Conservation (phyloP, 2,329 filamentous ascomycete genomes). For the Penicillium nordicum region DNA sequence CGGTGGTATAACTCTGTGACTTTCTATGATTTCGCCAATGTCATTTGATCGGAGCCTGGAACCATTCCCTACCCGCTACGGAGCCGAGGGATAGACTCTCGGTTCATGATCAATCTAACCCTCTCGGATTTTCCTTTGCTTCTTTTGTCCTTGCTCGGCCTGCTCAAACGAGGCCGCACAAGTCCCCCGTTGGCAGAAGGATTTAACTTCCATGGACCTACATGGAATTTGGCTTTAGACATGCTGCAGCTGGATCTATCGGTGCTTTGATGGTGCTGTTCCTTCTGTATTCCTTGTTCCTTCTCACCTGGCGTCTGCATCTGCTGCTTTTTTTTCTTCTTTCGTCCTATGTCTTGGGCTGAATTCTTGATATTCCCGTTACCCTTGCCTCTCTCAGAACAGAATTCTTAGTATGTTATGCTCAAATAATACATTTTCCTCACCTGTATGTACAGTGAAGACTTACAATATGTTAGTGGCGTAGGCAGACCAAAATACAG, state of each 20-base stretch:
- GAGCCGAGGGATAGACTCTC: constrained; percentile 15
- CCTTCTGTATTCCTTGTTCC: constrained; percentile 28
- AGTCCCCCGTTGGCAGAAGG: constrained; percentile 12
- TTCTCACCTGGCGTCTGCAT: constrained; percentile 36
- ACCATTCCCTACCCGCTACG: constrained; percentile 3
- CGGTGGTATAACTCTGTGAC: constrained; percentile 11
- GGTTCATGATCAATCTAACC: constrained; percentile 12
- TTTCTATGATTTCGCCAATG: constrained; percentile 9
- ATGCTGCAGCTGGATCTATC: constrained; percentile 27
- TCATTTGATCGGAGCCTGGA: background rate
- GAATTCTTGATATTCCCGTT: constrained; percentile 27
- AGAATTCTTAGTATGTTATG: constrained; percentile 33
- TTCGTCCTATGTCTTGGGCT: constrained; percentile 23
- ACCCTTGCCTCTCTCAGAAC: constrained; percentile 18
- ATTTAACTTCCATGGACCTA: constrained; percentile 19
- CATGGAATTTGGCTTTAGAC: constrained; percentile 32
- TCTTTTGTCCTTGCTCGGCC: constrained; percentile 14
- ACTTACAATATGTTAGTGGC: background rate
- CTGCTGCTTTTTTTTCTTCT: constrained; percentile 19
- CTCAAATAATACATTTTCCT: constrained; percentile 35
- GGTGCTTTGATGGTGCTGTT: constrained; percentile 25
- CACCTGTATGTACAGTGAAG: constrained; percentile 10
- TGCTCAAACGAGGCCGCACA: constrained; percentile 11
- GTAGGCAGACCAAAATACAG: background rate
- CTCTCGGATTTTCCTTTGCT: constrained; percentile 22